Percentiles rank a stretch among this genome's conserved stretches.
phyloP scores from a whole-genome alignment of 768 basidiomycete genomes.

The Hysterangium stoloniferum region DNA sequence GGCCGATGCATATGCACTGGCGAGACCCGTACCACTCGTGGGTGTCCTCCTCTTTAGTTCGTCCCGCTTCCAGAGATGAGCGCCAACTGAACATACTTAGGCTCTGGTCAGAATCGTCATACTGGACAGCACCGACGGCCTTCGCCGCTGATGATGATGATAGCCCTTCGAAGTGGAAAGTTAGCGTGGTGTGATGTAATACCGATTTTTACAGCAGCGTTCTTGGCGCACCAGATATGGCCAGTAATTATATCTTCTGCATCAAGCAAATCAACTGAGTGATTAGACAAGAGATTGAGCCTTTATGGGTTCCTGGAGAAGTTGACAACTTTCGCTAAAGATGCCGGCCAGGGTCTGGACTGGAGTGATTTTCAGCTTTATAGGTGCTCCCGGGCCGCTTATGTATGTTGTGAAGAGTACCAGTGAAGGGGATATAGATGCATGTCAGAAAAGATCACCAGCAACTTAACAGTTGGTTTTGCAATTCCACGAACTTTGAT shows the following conservation, averaged over 20 bases:
- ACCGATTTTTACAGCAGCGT: slow-evolving; percentile 23
- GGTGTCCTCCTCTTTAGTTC: slow-evolving; percentile 28
- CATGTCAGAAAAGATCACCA: no score
- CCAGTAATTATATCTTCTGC: background rate
- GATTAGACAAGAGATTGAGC: no score
- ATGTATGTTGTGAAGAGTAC: no score
- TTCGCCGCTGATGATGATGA: slow-evolving; percentile 63
- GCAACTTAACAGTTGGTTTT: no score
- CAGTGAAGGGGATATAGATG: no score
- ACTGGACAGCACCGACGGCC: slow-evolving; percentile 70
- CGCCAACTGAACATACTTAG: slow-evolving; percentile 56
- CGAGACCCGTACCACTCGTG: slow-evolving; percentile 55
- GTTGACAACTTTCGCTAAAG: no score
- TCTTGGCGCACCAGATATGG: background rate
- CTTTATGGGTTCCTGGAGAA: no score
- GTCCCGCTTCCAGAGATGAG: slow-evolving; percentile 37
- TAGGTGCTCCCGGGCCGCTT: no score
- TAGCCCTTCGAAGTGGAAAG: slow-evolving; percentile 51
- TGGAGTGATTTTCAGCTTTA: no score
- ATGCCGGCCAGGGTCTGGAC: no score
- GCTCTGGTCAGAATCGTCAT: background rate
- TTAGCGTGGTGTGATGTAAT: slow-evolving; percentile 46
- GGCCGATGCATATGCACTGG: slow-evolving; percentile 49
- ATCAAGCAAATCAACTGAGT: no score
- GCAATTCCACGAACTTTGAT: no score